phyloP scores from a whole-genome alignment of 2,329 filamentous ascomycete species.

The Penicillium sp. region DNA sequence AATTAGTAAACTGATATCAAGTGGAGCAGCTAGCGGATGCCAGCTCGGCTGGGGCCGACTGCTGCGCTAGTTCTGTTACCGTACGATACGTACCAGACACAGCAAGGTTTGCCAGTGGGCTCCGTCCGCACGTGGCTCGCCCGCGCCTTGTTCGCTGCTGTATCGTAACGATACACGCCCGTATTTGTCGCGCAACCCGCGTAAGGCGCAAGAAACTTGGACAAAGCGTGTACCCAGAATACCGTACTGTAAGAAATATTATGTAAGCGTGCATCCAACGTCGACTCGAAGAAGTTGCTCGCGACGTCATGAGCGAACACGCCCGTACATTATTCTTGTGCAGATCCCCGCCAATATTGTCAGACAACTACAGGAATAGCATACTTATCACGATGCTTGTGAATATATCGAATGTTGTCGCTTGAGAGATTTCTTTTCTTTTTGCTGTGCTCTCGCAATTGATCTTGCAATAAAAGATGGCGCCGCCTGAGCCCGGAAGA shows the following conservation, averaged over 20 bases:
- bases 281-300: not conserved
- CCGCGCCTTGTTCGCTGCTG: not conserved
- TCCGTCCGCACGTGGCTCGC: not conserved
- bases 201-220: not conserved
- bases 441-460: not conserved
- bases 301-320: not conserved
- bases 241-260: not conserved
- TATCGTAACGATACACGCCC: not conserved
- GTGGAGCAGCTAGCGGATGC: not conserved
- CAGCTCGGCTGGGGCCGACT: conserved; percentile 6
- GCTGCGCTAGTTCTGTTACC: not conserved
- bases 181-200: not conserved
- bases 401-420: not conserved
- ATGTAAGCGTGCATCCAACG: not conserved
- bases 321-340: too few species aligned
- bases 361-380: not conserved
- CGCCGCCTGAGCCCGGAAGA: conserved; percentile 26
- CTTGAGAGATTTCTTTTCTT: not conserved
- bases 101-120: not conserved
- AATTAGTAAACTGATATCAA: not conserved
- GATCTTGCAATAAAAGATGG: conserved; percentile 3
- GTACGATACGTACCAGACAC: not conserved
- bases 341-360: too few species aligned
- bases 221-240: not conserved
- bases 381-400: not conserved